A percentile compares a stretch with the other conserved stretches of the same genome.
These are phyloP conservation scores for Hypoxylon sp. DNA, from an alignment of 2,329 filamentous ascomycete species.

Conservation along the genomic window DNA sequence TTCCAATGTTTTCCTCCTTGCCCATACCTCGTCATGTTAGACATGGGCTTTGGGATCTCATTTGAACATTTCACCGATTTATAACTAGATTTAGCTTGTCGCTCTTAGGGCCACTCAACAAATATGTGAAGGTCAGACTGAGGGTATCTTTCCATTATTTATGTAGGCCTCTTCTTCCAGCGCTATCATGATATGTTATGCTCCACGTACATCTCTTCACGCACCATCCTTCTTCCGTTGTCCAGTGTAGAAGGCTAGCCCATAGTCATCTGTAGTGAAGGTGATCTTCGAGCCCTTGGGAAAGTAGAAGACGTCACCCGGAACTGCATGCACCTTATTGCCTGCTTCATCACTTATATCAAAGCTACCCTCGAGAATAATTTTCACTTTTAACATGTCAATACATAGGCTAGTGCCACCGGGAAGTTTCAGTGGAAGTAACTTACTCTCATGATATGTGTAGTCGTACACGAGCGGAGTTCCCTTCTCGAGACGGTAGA, in stretches of 20 bases:
- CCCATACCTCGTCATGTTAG: neutral
- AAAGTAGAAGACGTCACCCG: slow-evolving; percentile 79
- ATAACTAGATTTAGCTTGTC: neutral
- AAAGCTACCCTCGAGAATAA: slow-evolving; percentile 77
- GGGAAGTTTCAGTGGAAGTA: neutral
- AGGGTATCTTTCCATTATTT: slow-evolving; percentile 22
- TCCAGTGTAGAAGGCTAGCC: slow-evolving; percentile 71
- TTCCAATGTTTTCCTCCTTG: slow-evolving; percentile 5
- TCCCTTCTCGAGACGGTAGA: slow-evolving; percentile 78
- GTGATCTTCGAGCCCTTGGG: slow-evolving; percentile 77
- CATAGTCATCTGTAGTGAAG: slow-evolving; percentile 73
- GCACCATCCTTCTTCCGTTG: slow-evolving; percentile 56
- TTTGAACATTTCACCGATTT: slow-evolving; percentile 19
- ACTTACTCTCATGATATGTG: slow-evolving; percentile 74
- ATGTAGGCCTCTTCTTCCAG: neutral
- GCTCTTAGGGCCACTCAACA: neutral
- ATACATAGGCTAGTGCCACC: neutral
- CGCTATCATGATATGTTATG: neutral
- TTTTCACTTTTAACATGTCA: slow-evolving; percentile 66
- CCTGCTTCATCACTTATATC: slow-evolving; percentile 76
- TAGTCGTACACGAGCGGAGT: slow-evolving; percentile 78
- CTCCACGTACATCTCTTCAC: slow-evolving; percentile 15
- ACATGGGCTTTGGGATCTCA: slow-evolving; percentile 8
- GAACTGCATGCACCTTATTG: slow-evolving; percentile 69
- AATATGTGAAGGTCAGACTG: neutral